Base-by-base conservation (phyloP, 805 yeast species). In the Schwanniomyces pseudopolymorphus region DNA sequence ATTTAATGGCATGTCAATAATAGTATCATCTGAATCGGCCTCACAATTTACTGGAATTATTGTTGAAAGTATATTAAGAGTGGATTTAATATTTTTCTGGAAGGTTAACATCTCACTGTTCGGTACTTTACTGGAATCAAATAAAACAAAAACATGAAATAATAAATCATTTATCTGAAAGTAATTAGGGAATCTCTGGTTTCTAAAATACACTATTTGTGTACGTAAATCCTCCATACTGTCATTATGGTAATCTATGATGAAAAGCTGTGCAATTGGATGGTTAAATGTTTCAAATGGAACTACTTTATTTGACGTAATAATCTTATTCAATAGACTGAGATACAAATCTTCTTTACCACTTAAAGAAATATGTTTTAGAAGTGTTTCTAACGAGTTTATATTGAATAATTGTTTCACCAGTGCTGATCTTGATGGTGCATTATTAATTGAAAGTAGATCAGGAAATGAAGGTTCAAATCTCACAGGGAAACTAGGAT, bases 261-360 rank as follows among this genome's bases (percentile, higher is more conserved):
- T 83, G 42, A 89, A 74, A 11, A 92, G 60, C 36, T 90, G 86
- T 2, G 88, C 77, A 1, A 89, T 79, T 0, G 97, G 97, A 60
- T 91, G 97, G 53, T 87, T 84, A 62, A 90, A 83, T 4, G 89
- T 84, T 63, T 92, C 97, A 60, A 87, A 89, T 1, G 92, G 83
- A 2, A 88, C 81, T 7, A 87, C 66, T 6, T 76, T 75, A 11
- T 80, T 75, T 10, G 85, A 74, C 3, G 89, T 75, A 6, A 86
- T 69, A 36, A 86, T 58, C 52, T 81, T 77, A 25, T 83, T 74
- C 53, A 86, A 74, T 51, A 82, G 74, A 43, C 77, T 78, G 50
- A 80, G 67, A 59, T 84, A 88, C 8, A 84, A 55, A 43, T 70
- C 67, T 3, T 55, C 54, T 11, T 63, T 59, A 11, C 42, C 19